Base-by-base conservation (phyloP, 306 rosid genomes). In the Urtica urens region DNA sequence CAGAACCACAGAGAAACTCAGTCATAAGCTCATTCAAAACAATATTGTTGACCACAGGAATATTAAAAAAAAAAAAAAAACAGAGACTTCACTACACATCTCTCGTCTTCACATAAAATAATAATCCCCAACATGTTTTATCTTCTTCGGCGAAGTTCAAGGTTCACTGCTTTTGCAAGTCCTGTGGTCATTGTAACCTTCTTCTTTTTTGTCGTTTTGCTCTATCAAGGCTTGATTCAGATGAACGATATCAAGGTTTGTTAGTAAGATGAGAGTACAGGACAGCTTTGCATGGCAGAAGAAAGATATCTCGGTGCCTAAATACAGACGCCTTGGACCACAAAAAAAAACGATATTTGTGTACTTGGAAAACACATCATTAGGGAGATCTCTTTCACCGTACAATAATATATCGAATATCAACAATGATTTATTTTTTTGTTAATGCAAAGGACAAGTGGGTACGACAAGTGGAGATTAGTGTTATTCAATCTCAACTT, bases 231-330 rank as follows among this genome's bases (percentile, higher is more conserved):
- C 49, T 46, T 46, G 17, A 46, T 31, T 31, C 26, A 30, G 1
- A 30, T 23, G 40, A 44, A 23, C 37, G 38, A 14, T 28, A 49
- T 49, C 38, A 10, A 28, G 3, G 19, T 27, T 48, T 26, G 53
- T n/a, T n/a, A n/a, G 31, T 48, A 48, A 30, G 3, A 48, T 6
- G 10, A 13, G 8, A 24, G 27, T 8, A n/a, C 10, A 46, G 18
- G 23, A 13, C 34, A 24, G 28, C 34, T n/a, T 46, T 46, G 14
- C 16, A 48, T n/a, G 23, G n/a, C 11, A 5, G 38, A 50, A 19
- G 38, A 50, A 19, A 50, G 41, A 50, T 31, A 27, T 50, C 26
- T 31, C n/a, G 18, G 29, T 20, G 3, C 43, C 57, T 20, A 30
- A 11, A 51, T 30, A 3, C 42, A 20, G 6, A 3, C 22, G 30